Base-by-base conservation (phyloP, 140 eudicot species). In the Ambrosia hybrid region DNA sequence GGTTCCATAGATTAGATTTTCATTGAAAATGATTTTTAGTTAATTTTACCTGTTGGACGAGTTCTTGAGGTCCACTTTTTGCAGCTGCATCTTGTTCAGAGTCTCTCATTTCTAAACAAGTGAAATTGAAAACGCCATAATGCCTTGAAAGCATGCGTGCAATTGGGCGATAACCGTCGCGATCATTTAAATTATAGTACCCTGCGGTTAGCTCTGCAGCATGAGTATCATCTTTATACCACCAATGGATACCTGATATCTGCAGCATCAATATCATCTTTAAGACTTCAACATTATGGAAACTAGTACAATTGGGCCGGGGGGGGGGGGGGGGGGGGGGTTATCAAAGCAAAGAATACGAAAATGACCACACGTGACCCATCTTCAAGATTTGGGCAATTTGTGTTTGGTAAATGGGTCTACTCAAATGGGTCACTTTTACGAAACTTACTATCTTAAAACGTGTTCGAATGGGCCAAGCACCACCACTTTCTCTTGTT, bases 171-270 rank as follows among this genome's bases (percentile, higher is more conserved):
- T 91, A 91, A 39, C 96, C 97, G 41, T 91, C 96, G 69, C 97
- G 85, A 60, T 83, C 79, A 3, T 83, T 78, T 51, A 82, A 51
- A 72, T 91, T 91, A 73, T 91, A 88, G 82, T 82, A 91, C 17
- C 97, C 97, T 0, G 94, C 84, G 16, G 96, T 88, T 60, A 88
- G 68, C 86, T 91, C 96, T 1, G 89, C 92, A 33, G 97, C 97
- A 68, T 88, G 97, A 39, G 73, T 80, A 10, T 84, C 86, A 46
- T 88, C 84, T 57, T 77, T 84, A 71, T 84, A 88, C 96, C 97
- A 91, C 97, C 97, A 91, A 68, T 91, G 97, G 55, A 91, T 91
- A 21, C 97, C 97, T 6, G 97, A 81, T 62, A 91, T 85, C 97
- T 91, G 67, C 71, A 51, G 67, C 63, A 78, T 68, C 61, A 65